Evolutionary conservation across 169 alveolate genomes (phyloP).

Genomic region (Plasmodium vinckei): DNA sequence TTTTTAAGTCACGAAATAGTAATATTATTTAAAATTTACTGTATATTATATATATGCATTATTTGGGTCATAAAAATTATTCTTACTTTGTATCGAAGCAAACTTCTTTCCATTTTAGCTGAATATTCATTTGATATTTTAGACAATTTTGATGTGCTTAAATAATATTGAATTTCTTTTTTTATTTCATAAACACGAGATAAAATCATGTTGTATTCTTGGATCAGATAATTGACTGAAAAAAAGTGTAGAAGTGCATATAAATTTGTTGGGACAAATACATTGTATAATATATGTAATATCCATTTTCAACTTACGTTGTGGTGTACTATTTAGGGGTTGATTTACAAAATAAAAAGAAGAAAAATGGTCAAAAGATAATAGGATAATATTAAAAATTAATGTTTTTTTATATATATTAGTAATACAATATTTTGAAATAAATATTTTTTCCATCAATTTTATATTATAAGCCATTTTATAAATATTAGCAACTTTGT

Average conservation of each 20-base stretch:
- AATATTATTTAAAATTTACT: background rate
- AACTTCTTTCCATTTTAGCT: conserved; percentile 1
- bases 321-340: conserved; percentile 32
- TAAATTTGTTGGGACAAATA: background rate
- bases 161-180: conserved; percentile 19
- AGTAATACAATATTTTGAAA: conserved; percentile 13
- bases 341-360: conserved; percentile 16
- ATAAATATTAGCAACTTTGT: conserved; percentile 13
- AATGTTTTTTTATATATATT: conserved; percentile 13
- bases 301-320: background rate
- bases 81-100: conserved; percentile 21
- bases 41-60: background rate
- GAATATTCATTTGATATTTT: background rate
- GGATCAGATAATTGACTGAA: conserved; percentile 36
- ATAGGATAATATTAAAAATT: conserved; percentile 1
- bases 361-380: conserved; percentile 17
- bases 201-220: conserved; percentile 51
- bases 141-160: background rate
- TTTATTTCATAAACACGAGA: conserved; percentile 21
- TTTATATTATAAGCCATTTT: conserved; percentile 18
- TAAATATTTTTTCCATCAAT: conserved; percentile 11
- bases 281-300: background rate
- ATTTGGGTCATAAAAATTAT: background rate
- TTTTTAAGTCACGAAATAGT: no score
- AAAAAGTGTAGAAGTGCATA: background rate